Conservation (phyloP, 371 early-diverging fungal species). For the Fennellomyces sp. region DNA sequence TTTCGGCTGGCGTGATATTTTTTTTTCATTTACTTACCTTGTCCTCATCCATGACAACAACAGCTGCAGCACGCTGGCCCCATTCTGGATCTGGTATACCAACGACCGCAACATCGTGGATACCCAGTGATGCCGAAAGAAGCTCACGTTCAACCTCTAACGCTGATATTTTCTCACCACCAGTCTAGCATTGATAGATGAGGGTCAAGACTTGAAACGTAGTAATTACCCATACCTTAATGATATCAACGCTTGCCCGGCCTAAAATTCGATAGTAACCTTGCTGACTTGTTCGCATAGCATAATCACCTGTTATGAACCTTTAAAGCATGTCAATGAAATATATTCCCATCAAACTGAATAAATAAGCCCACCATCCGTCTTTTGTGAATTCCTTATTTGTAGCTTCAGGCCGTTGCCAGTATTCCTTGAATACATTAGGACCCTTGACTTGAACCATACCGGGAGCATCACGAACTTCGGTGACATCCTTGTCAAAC, state of each 20-base stretch:
- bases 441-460: slow-evolving; percentile 74
- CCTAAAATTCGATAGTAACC: slow-evolving; percentile 78
- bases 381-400: slow-evolving; percentile 67
- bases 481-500: slow-evolving; percentile 52
- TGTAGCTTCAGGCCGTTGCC: slow-evolving; percentile 77
- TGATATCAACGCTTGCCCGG: slow-evolving; percentile 81
- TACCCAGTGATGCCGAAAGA: slow-evolving; percentile 49
- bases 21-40: slow-evolving; percentile 10
- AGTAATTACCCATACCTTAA: slow-evolving; percentile 66
- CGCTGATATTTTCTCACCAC: slow-evolving; percentile 88
- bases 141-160: slow-evolving; percentile 84
- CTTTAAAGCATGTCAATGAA: too few relatives aligned
- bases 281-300: slow-evolving; percentile 40
- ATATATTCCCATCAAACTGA: too few relatives aligned
- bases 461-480: slow-evolving; percentile 54
- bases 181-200: slow-evolving; percentile 56
- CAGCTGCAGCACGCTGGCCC: slow-evolving; percentile 79
- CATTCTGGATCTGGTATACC: slow-evolving; percentile 77
- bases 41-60: slow-evolving; percentile 49
- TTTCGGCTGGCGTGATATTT: too few relatives aligned
- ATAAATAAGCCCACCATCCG: slow-evolving; percentile 68
- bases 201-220: background rate
- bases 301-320: slow-evolving; percentile 86
- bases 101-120: slow-evolving; percentile 77
- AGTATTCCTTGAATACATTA: slow-evolving; percentile 77